Evolutionary conservation across 1,284 basidiomycete genomes (phyloP).

Genomic region (Papiliotrema flavescens): DNA sequence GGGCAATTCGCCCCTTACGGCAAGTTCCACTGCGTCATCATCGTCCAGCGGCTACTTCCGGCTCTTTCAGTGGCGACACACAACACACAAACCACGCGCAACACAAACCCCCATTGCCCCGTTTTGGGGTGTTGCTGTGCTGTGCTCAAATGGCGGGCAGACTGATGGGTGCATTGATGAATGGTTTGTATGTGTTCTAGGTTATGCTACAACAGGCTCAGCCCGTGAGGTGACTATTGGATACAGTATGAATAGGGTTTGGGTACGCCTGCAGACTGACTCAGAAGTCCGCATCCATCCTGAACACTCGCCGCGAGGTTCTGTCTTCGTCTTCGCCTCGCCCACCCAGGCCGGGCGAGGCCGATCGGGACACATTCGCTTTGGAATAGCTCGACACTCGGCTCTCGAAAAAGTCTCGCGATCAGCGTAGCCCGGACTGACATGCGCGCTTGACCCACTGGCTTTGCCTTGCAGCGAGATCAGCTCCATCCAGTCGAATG

Average conservation of each 20-base stretch:
- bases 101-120: too few species aligned
- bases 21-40: not conserved
- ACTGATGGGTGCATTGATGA: not conserved
- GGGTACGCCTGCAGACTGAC: not conserved
- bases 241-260: not conserved
- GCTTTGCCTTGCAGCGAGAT: conserved; percentile 69
- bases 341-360: conserved; percentile 21
- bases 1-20: not conserved
- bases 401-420: conserved; percentile 46
- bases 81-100: too few species aligned
- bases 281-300: conserved; percentile 25
- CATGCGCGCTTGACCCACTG: conserved; percentile 22
- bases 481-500: conserved; percentile 82
- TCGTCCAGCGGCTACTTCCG: too few species aligned
- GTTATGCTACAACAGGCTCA: not conserved
- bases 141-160: not conserved
- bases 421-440: not conserved
- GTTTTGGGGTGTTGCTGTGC: too few species aligned
- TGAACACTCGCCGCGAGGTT: conserved; percentile 17
- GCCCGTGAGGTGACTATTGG: not conserved
- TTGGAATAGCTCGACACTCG: conserved; percentile 45
- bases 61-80: too few species aligned
- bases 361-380: conserved; percentile 38
- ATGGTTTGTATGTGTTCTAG: too few species aligned
- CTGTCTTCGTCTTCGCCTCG: conserved; percentile 6